phyloP scores from a whole-genome alignment of 2,329 filamentous ascomycete species.

The Paraconiothyrium brasiliense region DNA sequence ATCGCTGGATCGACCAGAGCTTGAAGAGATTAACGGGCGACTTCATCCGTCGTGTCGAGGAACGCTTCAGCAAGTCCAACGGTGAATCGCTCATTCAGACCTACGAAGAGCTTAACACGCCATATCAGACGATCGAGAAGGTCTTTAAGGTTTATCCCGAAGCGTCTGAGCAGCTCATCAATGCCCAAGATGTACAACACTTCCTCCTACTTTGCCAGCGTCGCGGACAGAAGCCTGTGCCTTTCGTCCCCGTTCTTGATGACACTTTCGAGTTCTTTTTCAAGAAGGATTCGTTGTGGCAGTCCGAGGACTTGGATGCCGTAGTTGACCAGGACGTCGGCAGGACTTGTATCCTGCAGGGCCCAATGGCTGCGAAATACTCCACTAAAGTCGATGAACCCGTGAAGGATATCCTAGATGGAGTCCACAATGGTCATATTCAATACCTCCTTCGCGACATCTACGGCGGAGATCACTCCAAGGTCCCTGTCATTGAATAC shows the following conservation, averaged over 20 bases:
- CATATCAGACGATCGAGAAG: conserved; percentile 78
- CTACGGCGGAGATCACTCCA: conserved; percentile 76
- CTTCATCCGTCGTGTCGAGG: conserved; percentile 96
- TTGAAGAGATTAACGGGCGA: conserved; percentile 86
- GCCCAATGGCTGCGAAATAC: conserved; percentile 90
- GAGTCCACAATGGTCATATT: conserved; percentile 90
- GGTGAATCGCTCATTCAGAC: conserved; percentile 86
- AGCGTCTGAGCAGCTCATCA: conserved; percentile 90
- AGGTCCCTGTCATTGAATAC: conserved; percentile 89
- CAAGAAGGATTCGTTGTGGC: conserved; percentile 99
- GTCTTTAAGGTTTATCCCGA: conserved; percentile 87
- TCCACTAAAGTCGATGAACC: conserved; percentile 91
- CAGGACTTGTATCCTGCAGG: conserved; percentile 94
- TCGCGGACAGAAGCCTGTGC: conserved; percentile 92
- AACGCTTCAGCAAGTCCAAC: conserved; percentile 85
- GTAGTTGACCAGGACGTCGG: conserved; percentile 96
- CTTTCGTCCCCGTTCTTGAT: conserved; percentile 94
- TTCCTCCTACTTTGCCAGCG: conserved; percentile 93
- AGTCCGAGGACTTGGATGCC: conserved; percentile 96
- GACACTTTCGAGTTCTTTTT: conserved; percentile 99
- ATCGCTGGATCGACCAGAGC: conserved; percentile 66
- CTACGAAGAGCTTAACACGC: conserved; percentile 86
- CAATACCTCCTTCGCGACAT: conserved; percentile 78
- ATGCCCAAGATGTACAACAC: conserved; percentile 96
- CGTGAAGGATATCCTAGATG: conserved; percentile 91